A percentile compares a stretch with the other conserved stretches of the same genome.
phyloP scores from a whole-genome alignment of 345 rosid genomes.

The Mangifera indica region DNA sequence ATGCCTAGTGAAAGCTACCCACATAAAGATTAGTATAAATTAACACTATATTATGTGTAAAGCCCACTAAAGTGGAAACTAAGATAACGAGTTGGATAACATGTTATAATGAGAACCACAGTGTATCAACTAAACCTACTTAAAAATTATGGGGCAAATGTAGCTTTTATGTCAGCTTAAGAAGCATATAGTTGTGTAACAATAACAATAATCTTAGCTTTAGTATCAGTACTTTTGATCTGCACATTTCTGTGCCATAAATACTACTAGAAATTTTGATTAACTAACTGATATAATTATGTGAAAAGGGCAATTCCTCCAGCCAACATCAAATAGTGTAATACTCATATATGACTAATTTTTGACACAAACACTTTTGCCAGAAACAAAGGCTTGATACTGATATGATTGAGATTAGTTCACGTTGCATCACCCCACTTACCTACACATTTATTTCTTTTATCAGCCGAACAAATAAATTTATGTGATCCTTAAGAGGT shows the following conservation, averaged over 20 bases:
- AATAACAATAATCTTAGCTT: neutral
- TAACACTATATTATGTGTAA: slow-evolving; percentile 35
- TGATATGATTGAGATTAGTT: neutral
- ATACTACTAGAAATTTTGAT: neutral
- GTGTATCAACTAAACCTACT: neutral
- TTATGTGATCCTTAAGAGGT: slow-evolving; percentile 4
- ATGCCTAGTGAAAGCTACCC: slow-evolving; percentile 41
- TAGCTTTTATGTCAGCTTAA: neutral
- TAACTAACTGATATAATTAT: neutral
- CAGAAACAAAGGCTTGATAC: neutral
- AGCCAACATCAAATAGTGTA: neutral
- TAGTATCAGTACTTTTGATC: neutral
- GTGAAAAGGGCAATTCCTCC: neutral
- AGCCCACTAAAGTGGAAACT: slow-evolving; percentile 25
- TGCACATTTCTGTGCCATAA: slow-evolving; percentile 1
- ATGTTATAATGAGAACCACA: slow-evolving; percentile 30
- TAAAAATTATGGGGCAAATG: neutral
- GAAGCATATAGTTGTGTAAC: neutral
- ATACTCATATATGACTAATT: neutral
- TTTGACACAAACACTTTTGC: neutral
- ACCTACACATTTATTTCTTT: neutral
- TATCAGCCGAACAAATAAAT: neutral
- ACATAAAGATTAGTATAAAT: slow-evolving; percentile 25
- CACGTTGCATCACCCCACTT: neutral
- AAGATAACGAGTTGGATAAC: slow-evolving; percentile 36